phyloP scores from a whole-genome alignment of 768 basidiomycete genomes.

The Omphalotus guepiniiformis region DNA sequence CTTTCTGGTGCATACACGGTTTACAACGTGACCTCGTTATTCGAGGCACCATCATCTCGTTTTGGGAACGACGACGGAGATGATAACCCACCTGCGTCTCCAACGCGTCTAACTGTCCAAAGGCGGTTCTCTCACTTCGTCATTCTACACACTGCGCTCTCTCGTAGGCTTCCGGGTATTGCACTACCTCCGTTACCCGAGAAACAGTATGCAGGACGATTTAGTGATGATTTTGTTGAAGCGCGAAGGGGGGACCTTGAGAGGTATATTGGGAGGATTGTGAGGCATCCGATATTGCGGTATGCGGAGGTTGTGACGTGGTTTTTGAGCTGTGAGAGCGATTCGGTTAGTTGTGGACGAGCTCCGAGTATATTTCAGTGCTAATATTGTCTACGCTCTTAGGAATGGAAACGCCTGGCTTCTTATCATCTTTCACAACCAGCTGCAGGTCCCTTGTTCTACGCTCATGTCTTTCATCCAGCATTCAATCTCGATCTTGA shows the following conservation, averaged over 20 bases:
- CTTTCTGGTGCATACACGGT: slow-evolving; percentile 70
- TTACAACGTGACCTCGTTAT: slow-evolving; percentile 75
- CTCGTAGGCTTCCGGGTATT: slow-evolving; percentile 67
- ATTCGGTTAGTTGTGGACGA: slow-evolving; percentile 55
- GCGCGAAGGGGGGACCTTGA: slow-evolving; percentile 78
- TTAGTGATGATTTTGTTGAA: slow-evolving; percentile 79
- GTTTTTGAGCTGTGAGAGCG: slow-evolving; percentile 75
- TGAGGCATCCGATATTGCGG: slow-evolving; percentile 71
- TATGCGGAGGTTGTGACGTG: slow-evolving; percentile 77
- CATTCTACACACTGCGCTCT: slow-evolving; percentile 67
- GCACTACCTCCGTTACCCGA: slow-evolving; percentile 80
- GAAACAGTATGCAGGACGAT: slow-evolving; percentile 79
- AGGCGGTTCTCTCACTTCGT: slow-evolving; percentile 86
- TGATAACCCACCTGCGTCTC: slow-evolving; percentile 25
- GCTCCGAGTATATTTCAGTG: slow-evolving; percentile 1
- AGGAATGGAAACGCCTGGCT: slow-evolving; percentile 72
- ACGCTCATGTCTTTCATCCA: slow-evolving; percentile 77
- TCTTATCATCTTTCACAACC: slow-evolving; percentile 57
- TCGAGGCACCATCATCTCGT: slow-evolving; percentile 38
- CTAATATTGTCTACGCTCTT: slow-evolving; percentile 7
- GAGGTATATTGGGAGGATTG: slow-evolving; percentile 65
- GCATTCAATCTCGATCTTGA: slow-evolving; percentile 78
- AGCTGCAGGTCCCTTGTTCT: slow-evolving; percentile 72
- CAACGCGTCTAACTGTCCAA: slow-evolving; percentile 66
- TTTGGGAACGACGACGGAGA: slow-evolving; percentile 17